Evolutionary conservation across 768 basidiomycete species (phyloP).

Genomic region (Lenzites betulinus): DNA sequence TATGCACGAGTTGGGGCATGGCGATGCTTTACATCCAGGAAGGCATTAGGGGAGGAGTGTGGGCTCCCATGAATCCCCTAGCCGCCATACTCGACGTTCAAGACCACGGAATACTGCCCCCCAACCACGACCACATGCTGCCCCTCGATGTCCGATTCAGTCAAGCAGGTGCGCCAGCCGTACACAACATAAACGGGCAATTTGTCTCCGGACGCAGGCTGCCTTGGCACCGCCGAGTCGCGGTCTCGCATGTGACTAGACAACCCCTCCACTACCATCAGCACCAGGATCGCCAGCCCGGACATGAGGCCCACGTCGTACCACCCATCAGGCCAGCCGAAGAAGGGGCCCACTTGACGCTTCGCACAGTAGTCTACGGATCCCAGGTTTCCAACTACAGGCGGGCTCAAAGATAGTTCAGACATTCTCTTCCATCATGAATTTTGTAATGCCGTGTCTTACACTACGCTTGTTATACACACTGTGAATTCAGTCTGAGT

Average conservation of each 20-base stretch:
- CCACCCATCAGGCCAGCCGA: neutral
- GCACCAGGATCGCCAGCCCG: neutral
- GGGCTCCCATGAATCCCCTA: neutral
- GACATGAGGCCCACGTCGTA: neutral
- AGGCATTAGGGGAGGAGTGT: neutral
- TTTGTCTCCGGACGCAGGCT: neutral
- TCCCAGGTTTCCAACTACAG: no score
- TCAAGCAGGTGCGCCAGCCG: neutral
- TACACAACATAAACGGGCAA: neutral
- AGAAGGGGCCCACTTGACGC: no score
- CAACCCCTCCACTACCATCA: neutral
- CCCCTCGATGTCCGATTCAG: neutral
- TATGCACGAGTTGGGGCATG: neutral
- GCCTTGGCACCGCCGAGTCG: neutral
- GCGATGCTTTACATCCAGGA: neutral
- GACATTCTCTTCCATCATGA: no score
- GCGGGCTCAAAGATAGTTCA: no score
- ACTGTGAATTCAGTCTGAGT: no score
- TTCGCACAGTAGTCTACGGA: no score
- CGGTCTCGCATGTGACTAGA: neutral
- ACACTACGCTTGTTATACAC: no score
- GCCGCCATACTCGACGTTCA: neutral
- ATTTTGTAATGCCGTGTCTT: no score
- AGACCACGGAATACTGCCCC: neutral
- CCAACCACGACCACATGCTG: neutral